Base-by-base conservation (phyloP, 106 monocot species). In the Triglochin maritima region DNA sequence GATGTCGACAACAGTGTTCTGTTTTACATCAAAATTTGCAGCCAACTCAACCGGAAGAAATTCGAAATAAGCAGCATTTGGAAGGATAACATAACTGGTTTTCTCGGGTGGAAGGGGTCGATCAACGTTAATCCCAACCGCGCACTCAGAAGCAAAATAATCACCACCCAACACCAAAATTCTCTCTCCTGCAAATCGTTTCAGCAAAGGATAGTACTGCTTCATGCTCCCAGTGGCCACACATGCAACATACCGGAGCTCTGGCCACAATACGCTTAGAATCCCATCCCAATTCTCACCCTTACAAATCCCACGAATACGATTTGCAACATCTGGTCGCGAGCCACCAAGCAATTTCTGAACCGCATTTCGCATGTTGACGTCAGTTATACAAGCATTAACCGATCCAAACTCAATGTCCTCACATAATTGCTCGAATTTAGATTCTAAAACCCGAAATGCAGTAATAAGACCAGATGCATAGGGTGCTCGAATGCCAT, bases 201-300 rank as follows among this genome's bases (percentile, higher is more conserved):
- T 67, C 16, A 82, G 49, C 2, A 59, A n/a, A 6, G 74, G 68
- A 10, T 71, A 67, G 57, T 82, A 75, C 51, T 82, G 78, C 74
- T 66, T 71, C 82, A 78, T 82, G 49, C 63, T 71, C 9, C 82
- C 82, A 0, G 82, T 82, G 45, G 66, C 63, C 10, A 82, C 72
- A 8, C 74, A 66, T 6, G 69, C 64, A 9, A 82, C 43, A 57
- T 78, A 74, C 49, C 74, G 16, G n/a, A 52, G 4, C 44, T 70
- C 64, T 5, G 82, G 74, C 78, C 73, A 82, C 43, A 82, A 10
- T 9, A 52, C 12, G 3, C 46, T 42, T n/a, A 78, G 17, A 49
- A 78, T 71, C 11, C 77, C 77, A 3, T 6, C 12, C 82, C 82
- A 81, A 8, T 62, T 67, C 46, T 56, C 61, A 44, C 44, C 47